Evolutionary conservation across 441 rosid species (phyloP), one percentile per base, ranked within the genome.

Genomic region (Mallotus japonicus): DNA sequence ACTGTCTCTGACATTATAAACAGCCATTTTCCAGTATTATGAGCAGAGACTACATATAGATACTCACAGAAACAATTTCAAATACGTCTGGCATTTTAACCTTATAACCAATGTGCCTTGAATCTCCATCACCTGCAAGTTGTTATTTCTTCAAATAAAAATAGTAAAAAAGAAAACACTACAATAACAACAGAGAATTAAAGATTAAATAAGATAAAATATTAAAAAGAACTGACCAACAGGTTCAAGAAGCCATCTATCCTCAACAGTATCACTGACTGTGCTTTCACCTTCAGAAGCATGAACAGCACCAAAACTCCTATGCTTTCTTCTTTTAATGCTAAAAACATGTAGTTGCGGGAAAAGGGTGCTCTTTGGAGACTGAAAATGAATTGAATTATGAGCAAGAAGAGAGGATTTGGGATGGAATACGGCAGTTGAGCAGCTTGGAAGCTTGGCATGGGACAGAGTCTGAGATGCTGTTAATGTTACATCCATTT

Each of bases 161-260:
- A 60, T 14, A 63, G 50, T 11, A 1, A 12, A 58, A 34, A 24
- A 34, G 19, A 24, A 7, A 32, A 7, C 49, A 7, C 49, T 44
- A 8, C 12, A 44, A 7, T 44, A 10, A 44, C 49, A 44, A 44
- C 49, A 8, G 9, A 8, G 49, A 44, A 44, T 44, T 44, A 1
- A 50, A 50, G 12, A 11, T 24, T 11, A 32, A 9, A 8, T 13
- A 37, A 17, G 7, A 40, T 8, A 51, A 20, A 6, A 13, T 32
- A 3, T 14, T 9, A 50, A 13, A 22, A 49, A 4, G 19, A 11
- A 79, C 88, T 71, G 69, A 88, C 96, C 98, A 68, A 86, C 89
- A 20, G 97, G 97, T 76, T 85, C 83, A 75, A 89, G 96, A 82
- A 93, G 87, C 97, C 97, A 91, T 75, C 85, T 87, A 49, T 84